phyloP scores from a whole-genome alignment of 805 yeast genomes.

The Lachancea cidri region DNA sequence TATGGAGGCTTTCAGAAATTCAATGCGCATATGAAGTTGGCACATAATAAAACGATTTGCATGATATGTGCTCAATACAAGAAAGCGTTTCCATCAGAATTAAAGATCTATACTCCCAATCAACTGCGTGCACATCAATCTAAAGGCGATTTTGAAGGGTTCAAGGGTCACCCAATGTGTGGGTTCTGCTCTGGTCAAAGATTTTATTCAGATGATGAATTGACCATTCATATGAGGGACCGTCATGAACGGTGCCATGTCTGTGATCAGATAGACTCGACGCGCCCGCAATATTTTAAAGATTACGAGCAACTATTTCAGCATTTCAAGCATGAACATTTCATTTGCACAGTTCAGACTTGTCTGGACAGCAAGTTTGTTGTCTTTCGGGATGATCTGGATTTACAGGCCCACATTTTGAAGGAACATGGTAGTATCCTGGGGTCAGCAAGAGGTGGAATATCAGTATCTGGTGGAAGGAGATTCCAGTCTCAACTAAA shows the following conservation, averaged over 20 bases:
- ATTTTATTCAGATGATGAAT: slow-evolving; percentile 85
- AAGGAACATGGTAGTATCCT: slow-evolving; percentile 67
- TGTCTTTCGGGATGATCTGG: slow-evolving; percentile 82
- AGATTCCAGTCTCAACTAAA: slow-evolving; percentile 56
- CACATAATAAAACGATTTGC: slow-evolving; percentile 64
- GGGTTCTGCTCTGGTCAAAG: slow-evolving; percentile 67
- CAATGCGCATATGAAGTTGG: slow-evolving; percentile 57
- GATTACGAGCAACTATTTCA: slow-evolving; percentile 68
- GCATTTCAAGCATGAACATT: slow-evolving; percentile 75
- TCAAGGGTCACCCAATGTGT: slow-evolving; percentile 86
- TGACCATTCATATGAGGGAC: slow-evolving; percentile 74
- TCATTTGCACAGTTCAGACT: slow-evolving; percentile 63
- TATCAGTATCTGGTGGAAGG: slow-evolving; percentile 25
- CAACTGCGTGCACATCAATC: slow-evolving; percentile 66
- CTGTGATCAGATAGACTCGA: slow-evolving; percentile 65
- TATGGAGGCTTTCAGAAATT: slow-evolving; percentile 51
- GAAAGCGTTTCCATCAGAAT: slow-evolving; percentile 70
- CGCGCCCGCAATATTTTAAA: slow-evolving; percentile 67
- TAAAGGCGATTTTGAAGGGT: slow-evolving; percentile 72
- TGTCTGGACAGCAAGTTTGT: slow-evolving; percentile 90
- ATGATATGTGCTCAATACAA: slow-evolving; percentile 72
- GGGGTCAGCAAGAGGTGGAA: slow-evolving; percentile 37
- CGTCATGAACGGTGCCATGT: slow-evolving; percentile 85
- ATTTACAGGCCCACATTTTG: slow-evolving; percentile 81
- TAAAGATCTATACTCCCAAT: slow-evolving; percentile 53